Percentiles rank a stretch among this genome's conserved stretches.
These are phyloP conservation scores for Chamaecrista fasciculata DNA, from an alignment of 306 rosid genomes.

Conservation along the genomic window DNA sequence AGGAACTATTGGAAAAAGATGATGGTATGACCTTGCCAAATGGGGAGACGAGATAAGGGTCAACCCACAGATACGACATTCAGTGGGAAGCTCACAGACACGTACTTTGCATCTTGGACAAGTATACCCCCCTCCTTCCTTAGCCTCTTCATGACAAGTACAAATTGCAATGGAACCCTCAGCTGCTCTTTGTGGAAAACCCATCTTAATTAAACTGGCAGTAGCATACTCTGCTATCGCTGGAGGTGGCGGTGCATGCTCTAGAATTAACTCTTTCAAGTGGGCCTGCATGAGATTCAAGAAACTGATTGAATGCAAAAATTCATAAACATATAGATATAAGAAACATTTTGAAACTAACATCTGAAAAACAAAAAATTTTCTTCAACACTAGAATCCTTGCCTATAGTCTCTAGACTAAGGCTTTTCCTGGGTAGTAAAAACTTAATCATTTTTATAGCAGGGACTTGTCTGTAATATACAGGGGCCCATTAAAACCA, in stretches of 20 bases:
- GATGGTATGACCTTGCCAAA: conserved; percentile 97
- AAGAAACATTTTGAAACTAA: background rate
- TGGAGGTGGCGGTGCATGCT: conserved; percentile 98
- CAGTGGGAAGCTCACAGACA: conserved; percentile 94
- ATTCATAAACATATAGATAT: background rate
- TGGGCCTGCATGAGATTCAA: conserved; percentile 53
- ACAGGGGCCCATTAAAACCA: conserved; percentile 7
- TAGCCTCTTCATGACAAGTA: conserved; percentile 89
- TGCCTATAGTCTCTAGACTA: background rate
- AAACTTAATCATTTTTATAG: background rate
- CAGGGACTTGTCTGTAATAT: background rate
- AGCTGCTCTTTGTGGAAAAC: conserved; percentile 97
- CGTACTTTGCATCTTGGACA: conserved; percentile 98
- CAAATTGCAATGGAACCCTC: conserved; percentile 90
- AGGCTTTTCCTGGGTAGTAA: conserved; percentile 1
- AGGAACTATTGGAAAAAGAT: conserved; percentile 91
- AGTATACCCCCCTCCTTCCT: conserved; percentile 83
- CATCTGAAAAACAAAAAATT: conserved; percentile 5
- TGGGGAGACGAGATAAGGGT: conserved; percentile 97
- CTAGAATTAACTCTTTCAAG: conserved; percentile 80
- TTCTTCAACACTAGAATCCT: background rate
- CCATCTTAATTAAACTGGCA: conserved; percentile 92
- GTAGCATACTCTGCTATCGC: conserved; percentile 94
- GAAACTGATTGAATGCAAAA: conserved; percentile 21
- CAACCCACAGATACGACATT: conserved; percentile 89